Base-by-base conservation (phyloP, 495 filamentous ascomycete genomes). In the Neurospora pannonica region DNA sequence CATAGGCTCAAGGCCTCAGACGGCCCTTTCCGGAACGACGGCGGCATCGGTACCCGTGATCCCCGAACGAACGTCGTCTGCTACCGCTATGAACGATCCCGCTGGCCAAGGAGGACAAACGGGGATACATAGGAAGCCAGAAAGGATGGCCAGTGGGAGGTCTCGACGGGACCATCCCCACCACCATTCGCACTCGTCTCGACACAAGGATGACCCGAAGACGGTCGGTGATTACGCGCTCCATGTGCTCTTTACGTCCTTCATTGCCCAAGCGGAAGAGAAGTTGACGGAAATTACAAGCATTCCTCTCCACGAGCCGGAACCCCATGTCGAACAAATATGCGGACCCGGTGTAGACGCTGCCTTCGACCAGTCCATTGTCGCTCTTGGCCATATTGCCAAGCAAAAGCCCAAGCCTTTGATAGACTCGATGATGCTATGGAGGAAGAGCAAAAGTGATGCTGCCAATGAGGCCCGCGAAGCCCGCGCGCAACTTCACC, bases 341-440 rank as follows among this genome's bases (percentile, higher is more conserved):
- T 98, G 95, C 82, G 96, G 96, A 9, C 91, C 93, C 28, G 94
- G 95, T 13, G 91, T 90, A 19, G 96, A 99, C 80, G 87, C 91
- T 6, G 89, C 88, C n/a, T 98, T 99, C 78, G 96, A 99, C 83
- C 96, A 97, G 81, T 89, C 97, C 77, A 95, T 99, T 69, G 91
- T 92, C 5, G 95, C 97, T 21, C 85, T 98, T 69, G 96, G 96
- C 34, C 94, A 95, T 81, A 97, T 99, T 78, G 93, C 94, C 71
- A 92, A 94, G 39, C 91, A 92, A 77, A 97, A 98, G 77, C 97
- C 96, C 5, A 97, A 95, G 77, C 92, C 93, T n/a, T 82, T 99
- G 72, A 97, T 99, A 76, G 95, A 98, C 82, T 93, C 93, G 11
- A 92, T 98, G 75, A 98, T 99, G 94, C 89, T 94, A 28, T 99